Base-by-base conservation (phyloP, 1,139 yeast species). In the Eremothecium cymbalariae region DNA sequence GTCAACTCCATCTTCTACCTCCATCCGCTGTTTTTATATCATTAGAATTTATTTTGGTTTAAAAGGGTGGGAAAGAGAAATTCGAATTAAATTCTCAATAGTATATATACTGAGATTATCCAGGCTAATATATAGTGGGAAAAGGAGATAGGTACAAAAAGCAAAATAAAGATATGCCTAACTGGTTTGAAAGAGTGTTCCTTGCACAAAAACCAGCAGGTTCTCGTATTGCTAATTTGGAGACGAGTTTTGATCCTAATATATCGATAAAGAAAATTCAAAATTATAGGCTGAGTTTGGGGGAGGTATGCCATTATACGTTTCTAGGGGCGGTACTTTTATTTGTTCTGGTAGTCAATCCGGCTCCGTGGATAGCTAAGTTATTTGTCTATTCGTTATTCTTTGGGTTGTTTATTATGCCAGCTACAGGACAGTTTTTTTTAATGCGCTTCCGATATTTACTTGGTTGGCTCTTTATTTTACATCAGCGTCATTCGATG, bases 381-480 rank as follows among this genome's bases (percentile, higher is more conserved):
- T 13, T 54, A 1, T 31, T 49, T 4, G 39, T 54, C 15, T 52
- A 52, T 27, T 38, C 45, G 5, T 34, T 55, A 21, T 47, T 62
- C 30, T 43, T 44, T 2, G 22, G 49, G 14, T 36, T 57, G 8
- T 69, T 83, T 47, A 56, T 78, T 28, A 50, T 83, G 6, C 96
- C 97, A 6, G 59, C 82, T 36, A 78, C 94, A 1, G 70, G 83
- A 11, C 97, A 90, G 59, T 86, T 93, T 57, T 83, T 86, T 67
- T 83, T 31, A 79, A 78, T 50, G 94, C 88, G 16, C 65, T 86
- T 51, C 97, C 98, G 3, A 76, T 93, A 18, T 71, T 81, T 38
- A 70, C 94, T 6, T 90, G 97, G 96, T 72, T 86, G 46, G 75
- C 88, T 18, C 68, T 90, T 39, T 90, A 79, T 61, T 86, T 83